A percentile compares a stretch with the other conserved stretches of the same genome.
Evolutionary conservation across 2,329 filamentous ascomycete species (phyloP).

Genomic region (Mycosphaerella sp.): DNA sequence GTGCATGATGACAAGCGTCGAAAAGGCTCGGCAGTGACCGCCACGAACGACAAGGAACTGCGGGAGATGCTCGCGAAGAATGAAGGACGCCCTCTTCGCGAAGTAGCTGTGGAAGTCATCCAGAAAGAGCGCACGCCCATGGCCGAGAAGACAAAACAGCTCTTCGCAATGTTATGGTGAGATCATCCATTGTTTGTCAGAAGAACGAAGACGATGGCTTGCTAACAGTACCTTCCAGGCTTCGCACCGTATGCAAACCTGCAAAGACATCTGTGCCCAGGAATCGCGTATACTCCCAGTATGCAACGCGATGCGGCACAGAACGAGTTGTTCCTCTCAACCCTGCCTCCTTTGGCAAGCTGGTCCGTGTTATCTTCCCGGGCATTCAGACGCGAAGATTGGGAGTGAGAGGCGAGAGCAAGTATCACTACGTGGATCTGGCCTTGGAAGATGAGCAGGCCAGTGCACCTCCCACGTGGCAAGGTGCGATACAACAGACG

Average conservation of each 20-base stretch:
- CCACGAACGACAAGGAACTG: conserved; percentile 76
- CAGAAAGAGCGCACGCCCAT: conserved; percentile 73
- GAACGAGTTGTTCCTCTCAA: conserved; percentile 93
- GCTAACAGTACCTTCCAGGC: conserved; percentile 47
- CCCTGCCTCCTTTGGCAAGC: conserved; percentile 93
- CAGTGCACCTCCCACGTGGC: conserved; percentile 22
- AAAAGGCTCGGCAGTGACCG: conserved; percentile 59
- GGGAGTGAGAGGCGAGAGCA: conserved; percentile 91
- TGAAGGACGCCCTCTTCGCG: conserved; percentile 58
- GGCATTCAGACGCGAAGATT: conserved; percentile 87
- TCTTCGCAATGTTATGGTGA: conserved; percentile 86
- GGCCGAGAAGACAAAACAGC: conserved; percentile 74
- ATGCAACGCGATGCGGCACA: conserved; percentile 84
- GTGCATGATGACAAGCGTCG: conserved; percentile 43
- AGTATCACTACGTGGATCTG: conserved; percentile 78
- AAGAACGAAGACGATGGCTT: not conserved
- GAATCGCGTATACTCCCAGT: conserved; percentile 90
- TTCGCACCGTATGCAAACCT: conserved; percentile 63
- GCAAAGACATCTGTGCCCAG: conserved; percentile 83
- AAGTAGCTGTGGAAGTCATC: conserved; percentile 69
- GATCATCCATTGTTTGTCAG: conserved; percentile 28
- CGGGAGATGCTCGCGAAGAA: conserved; percentile 67
- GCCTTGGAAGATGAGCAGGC: conserved; percentile 43
- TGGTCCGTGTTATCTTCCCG: conserved; percentile 92
- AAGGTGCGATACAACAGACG: conserved; percentile 17